Evolutionary conservation across 208 protist species (phyloP), one percentile per base, ranked within the genome.

Genomic region (Jaenimonas drosophilae): DNA sequence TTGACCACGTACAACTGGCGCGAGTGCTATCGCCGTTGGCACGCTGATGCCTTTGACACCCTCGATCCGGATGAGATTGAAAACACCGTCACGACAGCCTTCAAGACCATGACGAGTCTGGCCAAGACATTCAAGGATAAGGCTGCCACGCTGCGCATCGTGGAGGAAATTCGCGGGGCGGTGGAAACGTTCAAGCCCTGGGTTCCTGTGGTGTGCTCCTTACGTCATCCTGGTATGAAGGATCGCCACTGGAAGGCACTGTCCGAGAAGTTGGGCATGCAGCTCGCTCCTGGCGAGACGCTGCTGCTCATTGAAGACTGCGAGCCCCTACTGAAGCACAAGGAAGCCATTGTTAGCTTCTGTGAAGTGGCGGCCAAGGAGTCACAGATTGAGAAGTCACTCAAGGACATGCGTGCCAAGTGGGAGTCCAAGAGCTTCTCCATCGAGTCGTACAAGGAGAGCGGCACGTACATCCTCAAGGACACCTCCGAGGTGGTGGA

Each of bases 291-390:
- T 0, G 84, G 88, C 16, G 78, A 90, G 38, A 93, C 82, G 5
- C 69, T 95, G 37, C 73, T 91, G 49, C 49, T 97, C 12, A 45
- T 95, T 12, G 62, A 82, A 33, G 89, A 96, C 67, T 86, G 80
- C 57, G 66, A 72, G 27, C 72, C 74, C 17, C 46, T 98, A 25
- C 59, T 97, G 29, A 64, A 47, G 17, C 73, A 91, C 67, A 88
- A 71, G 44, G 82, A 87, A 7, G 64, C 79, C 27, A 96, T 98
- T 59, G 69, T 90, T 11, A 89, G 89, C 59, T 82, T 82, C 47
- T 96, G 90, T 64, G 95, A 98, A 58, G 78, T 96, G 7, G 96
- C 96, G n/a, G 90, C 76, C 25, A 98, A 98, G 76, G 96, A 98
- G 65, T 96, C 83, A 64, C 80, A 85, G 62, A 97, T 98, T 64